Evolutionary conservation across 352 stramenopile genomes (phyloP).

Genomic region (Pythium diclinum): DNA sequence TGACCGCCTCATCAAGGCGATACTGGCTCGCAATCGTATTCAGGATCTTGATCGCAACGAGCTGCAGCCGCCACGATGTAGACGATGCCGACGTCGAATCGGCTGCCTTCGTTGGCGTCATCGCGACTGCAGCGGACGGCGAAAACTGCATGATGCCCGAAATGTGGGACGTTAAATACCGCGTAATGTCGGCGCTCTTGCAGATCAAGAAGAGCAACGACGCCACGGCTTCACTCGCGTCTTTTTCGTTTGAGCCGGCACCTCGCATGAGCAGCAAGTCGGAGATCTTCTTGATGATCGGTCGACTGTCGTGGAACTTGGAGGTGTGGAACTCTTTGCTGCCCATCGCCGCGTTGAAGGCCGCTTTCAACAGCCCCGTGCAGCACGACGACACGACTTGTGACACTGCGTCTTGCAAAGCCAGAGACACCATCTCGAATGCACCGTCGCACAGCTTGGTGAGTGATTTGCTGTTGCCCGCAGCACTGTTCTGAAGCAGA

Average conservation of each 20-base stretch:
- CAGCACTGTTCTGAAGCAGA: conserved; percentile 40
- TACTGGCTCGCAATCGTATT: conserved; percentile 79
- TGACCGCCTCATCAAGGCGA: conserved; percentile 54
- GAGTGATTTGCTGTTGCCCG: conserved; percentile 31
- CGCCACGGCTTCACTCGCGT: conserved; percentile 67
- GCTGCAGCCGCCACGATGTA: conserved; percentile 59
- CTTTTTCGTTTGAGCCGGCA: conserved; percentile 72
- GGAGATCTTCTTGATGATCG: conserved; percentile 45
- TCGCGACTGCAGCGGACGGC: conserved; percentile 4
- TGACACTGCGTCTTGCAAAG: conserved; percentile 54
- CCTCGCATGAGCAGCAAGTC: conserved; percentile 45
- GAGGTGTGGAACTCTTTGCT: conserved; percentile 54
- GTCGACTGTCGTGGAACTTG: conserved; percentile 53
- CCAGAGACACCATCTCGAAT: conserved; percentile 54
- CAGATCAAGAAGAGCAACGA: conserved; percentile 79
- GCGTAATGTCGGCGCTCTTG: conserved; percentile 72
- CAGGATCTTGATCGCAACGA: conserved; percentile 77
- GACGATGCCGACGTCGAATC: background rate
- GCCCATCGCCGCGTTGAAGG: conserved; percentile 54
- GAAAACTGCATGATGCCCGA: conserved; percentile 39
- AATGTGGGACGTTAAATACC: conserved; percentile 56
- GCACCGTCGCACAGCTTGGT: conserved; percentile 65
- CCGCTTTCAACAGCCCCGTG: conserved; percentile 53
- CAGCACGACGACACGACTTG: conserved; percentile 66
- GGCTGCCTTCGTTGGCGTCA: conserved; percentile 27